phyloP scores from a whole-genome alignment of 208 protist species.

The Trypanosoma grayi region DNA sequence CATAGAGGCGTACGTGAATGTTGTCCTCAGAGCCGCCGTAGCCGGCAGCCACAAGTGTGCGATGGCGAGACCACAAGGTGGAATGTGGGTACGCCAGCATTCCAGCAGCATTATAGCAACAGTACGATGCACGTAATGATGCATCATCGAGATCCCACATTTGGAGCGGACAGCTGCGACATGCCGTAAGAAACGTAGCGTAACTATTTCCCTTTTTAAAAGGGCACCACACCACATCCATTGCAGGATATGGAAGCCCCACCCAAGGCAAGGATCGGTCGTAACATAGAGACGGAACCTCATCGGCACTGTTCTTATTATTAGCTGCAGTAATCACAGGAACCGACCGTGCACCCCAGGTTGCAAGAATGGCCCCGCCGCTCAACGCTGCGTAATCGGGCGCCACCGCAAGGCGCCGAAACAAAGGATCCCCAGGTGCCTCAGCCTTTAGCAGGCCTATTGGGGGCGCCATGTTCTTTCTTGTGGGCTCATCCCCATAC shows the following conservation, averaged over 20 bases:
- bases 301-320: not conserved
- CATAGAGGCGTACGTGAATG: conserved; percentile 65
- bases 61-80: conserved; percentile 38
- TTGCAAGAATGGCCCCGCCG: conserved; percentile 39
- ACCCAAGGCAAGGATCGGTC: conserved; percentile 33
- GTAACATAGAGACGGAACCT: conserved; percentile 4
- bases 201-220: conserved; percentile 51
- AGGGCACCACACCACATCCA: conserved; percentile 74
- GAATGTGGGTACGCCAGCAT: conserved; percentile 42
- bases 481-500: not conserved
- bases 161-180: conserved; percentile 61
- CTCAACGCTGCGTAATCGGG: conserved; percentile 40
- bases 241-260: conserved; percentile 57
- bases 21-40: conserved; percentile 72
- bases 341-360: conserved; percentile 25
- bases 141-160: conserved; percentile 74
- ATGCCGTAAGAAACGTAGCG: conserved; percentile 57
- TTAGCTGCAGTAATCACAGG: conserved; percentile 19
- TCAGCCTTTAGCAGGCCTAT: not conserved
- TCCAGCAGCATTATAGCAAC: conserved; percentile 53
- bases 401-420: conserved; percentile 56
- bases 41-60: conserved; percentile 43
- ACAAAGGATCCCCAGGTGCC: conserved; percentile 15
- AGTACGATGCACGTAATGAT: conserved; percentile 61
- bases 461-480: conserved; percentile 5